Base-by-base conservation (phyloP, 2,329 filamentous ascomycete species). In the Septoria linicola region DNA sequence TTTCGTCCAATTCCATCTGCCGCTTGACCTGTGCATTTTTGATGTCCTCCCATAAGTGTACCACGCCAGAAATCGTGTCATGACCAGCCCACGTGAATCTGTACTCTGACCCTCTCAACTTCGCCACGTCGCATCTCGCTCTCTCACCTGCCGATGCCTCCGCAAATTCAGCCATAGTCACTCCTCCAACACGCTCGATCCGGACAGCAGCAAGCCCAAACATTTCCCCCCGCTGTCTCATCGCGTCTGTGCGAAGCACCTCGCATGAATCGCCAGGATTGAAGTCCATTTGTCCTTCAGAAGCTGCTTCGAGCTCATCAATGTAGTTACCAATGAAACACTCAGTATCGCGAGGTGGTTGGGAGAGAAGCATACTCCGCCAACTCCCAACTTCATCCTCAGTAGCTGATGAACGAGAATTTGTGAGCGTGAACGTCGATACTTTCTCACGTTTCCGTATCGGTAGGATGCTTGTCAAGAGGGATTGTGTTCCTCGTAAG, bases 181-280 rank as follows among this genome's bases (percentile, higher is more conserved):
- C 10, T 10, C 19, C 36, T 27, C 30, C 42, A 1, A 13, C 19
- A 10, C 27, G 25, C 30, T 52, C 36, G 30, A 47, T 6, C 20
- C 14, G 37, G 2, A 52, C 16, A 1, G 49, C 49, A 17, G 10
- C 16, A 8, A 47, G 30, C 3, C 32, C 21, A 23, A 52, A 52
- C n/a, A 36, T 19, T 13, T 10, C 37, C 7, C 49, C 49, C 2
- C 16, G n/a, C 1, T 4, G 3, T 20, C 25, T 41, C 7, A 25
- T 13, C 14, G 16, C 14, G 13, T 11, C 7, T 32, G 30, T n/a
- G n/a, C n/a, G n/a, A n/a, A n/a, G n/a, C n/a, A n/a, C n/a, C n/a
- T n/a, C n/a, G n/a, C n/a, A n/a, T n/a, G n/a, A n/a, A n/a, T n/a
- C n/a, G n/a, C n/a, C n/a, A n/a, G n/a, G n/a, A n/a, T n/a, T n/a